phyloP scores from a whole-genome alignment of 2,329 filamentous ascomycete species.

The Verticillium isaacii region DNA sequence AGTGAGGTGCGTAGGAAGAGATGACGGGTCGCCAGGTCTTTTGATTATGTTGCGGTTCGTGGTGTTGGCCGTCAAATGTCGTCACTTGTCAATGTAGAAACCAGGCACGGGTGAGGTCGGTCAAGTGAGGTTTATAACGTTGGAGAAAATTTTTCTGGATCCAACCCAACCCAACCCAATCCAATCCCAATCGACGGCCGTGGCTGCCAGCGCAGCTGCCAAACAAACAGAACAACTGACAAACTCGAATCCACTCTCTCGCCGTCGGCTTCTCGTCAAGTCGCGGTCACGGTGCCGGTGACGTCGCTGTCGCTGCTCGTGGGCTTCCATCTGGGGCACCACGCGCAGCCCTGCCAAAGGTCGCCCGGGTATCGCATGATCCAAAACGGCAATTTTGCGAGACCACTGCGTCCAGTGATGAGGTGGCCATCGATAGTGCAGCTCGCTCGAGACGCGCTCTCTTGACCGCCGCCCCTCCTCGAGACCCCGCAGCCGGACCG shows the following conservation, averaged over 20 bases:
- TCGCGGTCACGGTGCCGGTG: too few species aligned
- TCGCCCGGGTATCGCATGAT: background rate
- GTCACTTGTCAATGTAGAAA: background rate
- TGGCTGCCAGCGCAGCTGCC: background rate
- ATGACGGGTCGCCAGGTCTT: background rate
- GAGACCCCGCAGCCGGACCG: too few species aligned
- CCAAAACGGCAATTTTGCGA: background rate
- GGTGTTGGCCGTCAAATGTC: background rate
- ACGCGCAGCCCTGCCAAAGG: background rate
- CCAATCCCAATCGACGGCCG: background rate
- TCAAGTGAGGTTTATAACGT: background rate
- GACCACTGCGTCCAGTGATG: background rate
- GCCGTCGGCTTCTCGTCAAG: background rate
- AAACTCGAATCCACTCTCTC: background rate
- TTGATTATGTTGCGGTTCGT: background rate
- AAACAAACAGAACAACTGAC: background rate
- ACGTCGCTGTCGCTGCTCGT: background rate
- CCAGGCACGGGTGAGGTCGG: background rate
- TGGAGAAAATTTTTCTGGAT: conserved; percentile 4
- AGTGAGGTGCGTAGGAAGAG: background rate
- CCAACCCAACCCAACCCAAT: background rate
- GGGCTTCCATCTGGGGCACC: background rate
- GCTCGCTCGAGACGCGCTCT: too few species aligned
- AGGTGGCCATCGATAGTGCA: too few species aligned
- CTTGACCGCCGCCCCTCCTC: too few species aligned